These are phyloP conservation scores for Cyclanthera cordifolia DNA, from an alignment of 306 rosid genomes.

Conservation along the genomic window DNA sequence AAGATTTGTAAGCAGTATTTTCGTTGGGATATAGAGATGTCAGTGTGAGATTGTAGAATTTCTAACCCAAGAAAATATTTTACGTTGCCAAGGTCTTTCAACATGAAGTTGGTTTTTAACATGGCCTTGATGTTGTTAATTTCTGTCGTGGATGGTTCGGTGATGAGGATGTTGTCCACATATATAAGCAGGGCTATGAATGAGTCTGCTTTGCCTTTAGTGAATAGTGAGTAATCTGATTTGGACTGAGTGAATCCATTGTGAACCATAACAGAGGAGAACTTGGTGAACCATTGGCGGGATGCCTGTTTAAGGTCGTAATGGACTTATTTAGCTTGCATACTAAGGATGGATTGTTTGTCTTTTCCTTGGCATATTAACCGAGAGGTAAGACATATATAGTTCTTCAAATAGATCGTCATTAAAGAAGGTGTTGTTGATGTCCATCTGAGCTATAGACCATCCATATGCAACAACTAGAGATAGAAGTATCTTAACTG, in stretches of 20 bases:
- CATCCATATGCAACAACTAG: not conserved
- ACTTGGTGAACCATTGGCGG: not conserved
- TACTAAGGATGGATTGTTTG: not conserved
- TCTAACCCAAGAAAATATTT: not conserved
- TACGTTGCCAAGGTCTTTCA: not conserved
- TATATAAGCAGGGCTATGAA: too few species aligned
- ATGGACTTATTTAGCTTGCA: not conserved
- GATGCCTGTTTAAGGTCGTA: not conserved
- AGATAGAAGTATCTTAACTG: not conserved
- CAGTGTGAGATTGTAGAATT: accelerated
- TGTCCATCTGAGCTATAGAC: not conserved
- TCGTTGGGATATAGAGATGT: too few species aligned
- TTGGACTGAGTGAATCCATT: too few species aligned
- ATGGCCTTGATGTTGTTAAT: too few species aligned
- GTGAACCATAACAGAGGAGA: not conserved
- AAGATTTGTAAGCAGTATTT: too few species aligned
- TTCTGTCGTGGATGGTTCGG: accelerated
- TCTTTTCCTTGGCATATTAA: not conserved
- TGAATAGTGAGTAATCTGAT: not conserved
- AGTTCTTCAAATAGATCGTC: not conserved
- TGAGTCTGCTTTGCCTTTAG: too few species aligned
- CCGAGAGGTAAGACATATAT: not conserved
- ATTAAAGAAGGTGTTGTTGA: too few species aligned
- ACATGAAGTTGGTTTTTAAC: too few species aligned
- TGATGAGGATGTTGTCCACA: too few species aligned